Base-by-base conservation (phyloP, 345 rosid species). In the Aquilaria sinensis region DNA sequence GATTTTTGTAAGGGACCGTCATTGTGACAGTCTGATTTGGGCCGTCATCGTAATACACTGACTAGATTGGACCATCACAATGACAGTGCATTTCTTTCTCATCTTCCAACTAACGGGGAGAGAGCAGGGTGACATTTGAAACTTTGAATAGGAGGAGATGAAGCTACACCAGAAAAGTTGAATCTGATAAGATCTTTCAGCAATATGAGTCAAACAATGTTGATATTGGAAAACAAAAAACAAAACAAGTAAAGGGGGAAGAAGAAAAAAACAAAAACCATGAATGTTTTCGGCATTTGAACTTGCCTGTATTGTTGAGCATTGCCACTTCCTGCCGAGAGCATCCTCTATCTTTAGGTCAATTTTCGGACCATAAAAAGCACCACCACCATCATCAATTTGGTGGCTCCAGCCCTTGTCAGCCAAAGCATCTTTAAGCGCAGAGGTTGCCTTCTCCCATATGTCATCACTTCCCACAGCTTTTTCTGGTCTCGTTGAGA, bases 351-450 rank as follows among this genome's bases (percentile, higher is more conserved):
- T 93, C 80, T 93, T 89, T 59, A 93, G 85, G 58, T 93, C 98
- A 53, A 93, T 89, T 78, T 93, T 93, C 12, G 97, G 98, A 69
- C 98, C 98, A 61, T 89, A 89, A 80, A 93, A 93, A 29, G 98
- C 98, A n/a, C 98, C 98, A 31, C 98, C 98, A 47, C 98, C 98
- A 62, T 86, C 98, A 74, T 90, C 98, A 72, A 87, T 80, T 73
- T 90, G 83, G 74, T 89, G 89, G 77, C 67, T 76, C 97, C 97
- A 93, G 11, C 98, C 90, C 65, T 93, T 90, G 67, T 93, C 96
- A 56, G 87, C 86, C 70, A 93, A 81, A 69, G 98, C 97, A 62
- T 90, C 86, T 68, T 58, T 79, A 37, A 90, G 90, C 31, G 97
- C 97, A 73, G 70, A 58, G 5, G 95, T 94, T 48, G 97, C 96